Evolutionary conservation across 2,329 filamentous ascomycete species (phyloP).

Genomic region (Zalaria sp.): DNA sequence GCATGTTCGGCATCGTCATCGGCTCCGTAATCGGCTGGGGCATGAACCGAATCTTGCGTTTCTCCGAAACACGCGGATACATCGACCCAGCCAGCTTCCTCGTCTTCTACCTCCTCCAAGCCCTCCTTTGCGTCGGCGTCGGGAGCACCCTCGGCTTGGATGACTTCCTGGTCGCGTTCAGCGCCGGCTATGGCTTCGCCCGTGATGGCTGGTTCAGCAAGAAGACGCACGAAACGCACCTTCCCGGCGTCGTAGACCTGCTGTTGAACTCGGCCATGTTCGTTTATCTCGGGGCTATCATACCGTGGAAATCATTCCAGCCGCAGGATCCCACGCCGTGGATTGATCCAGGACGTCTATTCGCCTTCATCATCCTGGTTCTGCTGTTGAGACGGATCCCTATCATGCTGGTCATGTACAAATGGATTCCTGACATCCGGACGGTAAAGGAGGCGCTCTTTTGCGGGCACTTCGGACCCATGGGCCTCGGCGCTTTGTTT

Average conservation of each 20-base stretch:
- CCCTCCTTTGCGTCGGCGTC: slow-evolving; percentile 36
- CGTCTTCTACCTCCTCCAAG: slow-evolving; percentile 42
- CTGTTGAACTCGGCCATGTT: slow-evolving; percentile 42
- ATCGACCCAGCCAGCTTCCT: slow-evolving; percentile 37
- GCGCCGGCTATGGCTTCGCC: slow-evolving; percentile 40
- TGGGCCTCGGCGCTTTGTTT: slow-evolving; percentile 43
- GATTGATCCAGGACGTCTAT: slow-evolving; percentile 25
- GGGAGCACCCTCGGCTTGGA: slow-evolving; percentile 38
- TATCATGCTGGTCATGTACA: slow-evolving; percentile 33
- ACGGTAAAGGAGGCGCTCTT: slow-evolving; percentile 40
- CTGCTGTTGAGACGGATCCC: slow-evolving; percentile 39
- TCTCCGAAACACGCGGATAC: slow-evolving; percentile 29
- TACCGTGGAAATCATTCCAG: slow-evolving; percentile 35
- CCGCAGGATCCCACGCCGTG: slow-evolving; percentile 24
- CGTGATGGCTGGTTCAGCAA: slow-evolving; percentile 39
- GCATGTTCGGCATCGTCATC: slow-evolving; percentile 30
- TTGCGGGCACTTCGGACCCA: slow-evolving; percentile 42
- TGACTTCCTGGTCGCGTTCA: slow-evolving; percentile 43
- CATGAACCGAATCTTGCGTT: slow-evolving; percentile 35
- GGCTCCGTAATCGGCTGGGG: slow-evolving; percentile 33
- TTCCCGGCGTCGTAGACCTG: slow-evolving; percentile 39
- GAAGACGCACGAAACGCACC: slow-evolving; percentile 29
- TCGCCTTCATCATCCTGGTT: slow-evolving; percentile 34
- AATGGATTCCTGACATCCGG: slow-evolving; percentile 32
- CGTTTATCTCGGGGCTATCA: slow-evolving; percentile 41